These are phyloP conservation scores for Backusella tuberculispora DNA, from an alignment of 192 early-diverging fungal species.

Conservation along the genomic window DNA sequence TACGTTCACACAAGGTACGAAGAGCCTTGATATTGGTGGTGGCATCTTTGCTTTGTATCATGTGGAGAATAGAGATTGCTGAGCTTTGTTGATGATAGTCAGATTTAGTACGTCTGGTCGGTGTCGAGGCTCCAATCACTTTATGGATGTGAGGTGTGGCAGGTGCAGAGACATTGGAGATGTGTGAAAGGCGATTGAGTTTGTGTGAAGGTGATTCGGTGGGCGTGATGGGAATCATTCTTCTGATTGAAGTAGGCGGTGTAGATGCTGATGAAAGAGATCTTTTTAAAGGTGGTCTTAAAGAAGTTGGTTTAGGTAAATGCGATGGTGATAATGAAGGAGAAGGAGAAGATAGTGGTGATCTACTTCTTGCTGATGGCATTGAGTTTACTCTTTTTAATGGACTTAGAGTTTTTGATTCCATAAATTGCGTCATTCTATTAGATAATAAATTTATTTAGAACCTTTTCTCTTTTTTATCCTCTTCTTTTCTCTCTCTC, in stretches of 20 bases:
- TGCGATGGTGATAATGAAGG: neutral
- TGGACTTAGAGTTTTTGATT: constrained; percentile 15
- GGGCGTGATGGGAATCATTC: neutral
- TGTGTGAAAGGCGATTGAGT: neutral
- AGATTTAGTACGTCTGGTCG: constrained; percentile 8
- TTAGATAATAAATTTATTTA: neutral
- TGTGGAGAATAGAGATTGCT: neutral
- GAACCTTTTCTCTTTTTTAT: neutral
- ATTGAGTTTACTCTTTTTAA: neutral
- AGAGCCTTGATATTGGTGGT: neutral
- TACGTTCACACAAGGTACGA: neutral
- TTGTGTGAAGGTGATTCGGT: neutral
- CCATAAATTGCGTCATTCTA: constrained; percentile 7
- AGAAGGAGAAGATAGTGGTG: neutral
- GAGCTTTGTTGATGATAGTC: neutral
- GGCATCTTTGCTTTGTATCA: neutral
- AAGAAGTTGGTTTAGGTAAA: neutral
- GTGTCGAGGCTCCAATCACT: neutral
- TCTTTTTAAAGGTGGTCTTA: neutral
- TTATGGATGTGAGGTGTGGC: neutral
- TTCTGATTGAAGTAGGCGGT: neutral
- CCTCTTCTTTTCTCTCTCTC: neutral
- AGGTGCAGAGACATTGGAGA: neutral
- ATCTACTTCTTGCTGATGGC: neutral
- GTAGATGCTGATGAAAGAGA: neutral